Percentiles rank a stretch among this genome's conserved stretches.
Evolutionary conservation across 2,329 filamentous ascomycete genomes (phyloP).

Genomic region (Pseudocercospora musae): DNA sequence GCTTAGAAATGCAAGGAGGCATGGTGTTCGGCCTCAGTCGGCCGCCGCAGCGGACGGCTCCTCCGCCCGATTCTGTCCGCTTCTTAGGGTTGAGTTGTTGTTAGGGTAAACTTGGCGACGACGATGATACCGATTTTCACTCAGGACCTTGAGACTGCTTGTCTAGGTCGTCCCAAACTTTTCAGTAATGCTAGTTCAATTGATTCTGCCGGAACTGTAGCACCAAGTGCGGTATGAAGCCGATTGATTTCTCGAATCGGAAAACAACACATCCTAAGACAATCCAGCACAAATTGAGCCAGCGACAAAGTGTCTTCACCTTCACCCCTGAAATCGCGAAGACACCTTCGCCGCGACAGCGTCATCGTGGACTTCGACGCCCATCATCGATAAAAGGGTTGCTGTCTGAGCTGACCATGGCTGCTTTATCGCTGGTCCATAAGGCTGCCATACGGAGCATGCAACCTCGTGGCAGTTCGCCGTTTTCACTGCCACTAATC

Average conservation of each 20-base stretch:
- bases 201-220: too few relatives aligned
- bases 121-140: neutral
- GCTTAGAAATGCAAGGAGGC: constrained; percentile 2
- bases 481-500: neutral
- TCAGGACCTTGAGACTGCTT: neutral
- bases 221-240: neutral
- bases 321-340: neutral
- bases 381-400: neutral
- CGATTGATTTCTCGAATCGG: neutral
- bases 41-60: constrained; percentile 1
- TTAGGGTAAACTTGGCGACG: neutral
- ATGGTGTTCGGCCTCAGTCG: neutral
- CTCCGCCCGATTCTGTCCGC: neutral
- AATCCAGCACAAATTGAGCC: neutral
- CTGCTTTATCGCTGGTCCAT: neutral
- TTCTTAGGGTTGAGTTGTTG: neutral
- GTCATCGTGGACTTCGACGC: neutral
- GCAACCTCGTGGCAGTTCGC: neutral
- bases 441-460: neutral
- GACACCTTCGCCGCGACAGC: neutral
- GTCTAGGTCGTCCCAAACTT: neutral
- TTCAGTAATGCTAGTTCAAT: too few relatives aligned
- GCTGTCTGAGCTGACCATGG: neutral
- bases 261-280: neutral
- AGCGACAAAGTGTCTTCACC: neutral